phyloP scores from a whole-genome alignment of 2,329 filamentous ascomycete genomes.

The Paramyrothecium roridum region DNA sequence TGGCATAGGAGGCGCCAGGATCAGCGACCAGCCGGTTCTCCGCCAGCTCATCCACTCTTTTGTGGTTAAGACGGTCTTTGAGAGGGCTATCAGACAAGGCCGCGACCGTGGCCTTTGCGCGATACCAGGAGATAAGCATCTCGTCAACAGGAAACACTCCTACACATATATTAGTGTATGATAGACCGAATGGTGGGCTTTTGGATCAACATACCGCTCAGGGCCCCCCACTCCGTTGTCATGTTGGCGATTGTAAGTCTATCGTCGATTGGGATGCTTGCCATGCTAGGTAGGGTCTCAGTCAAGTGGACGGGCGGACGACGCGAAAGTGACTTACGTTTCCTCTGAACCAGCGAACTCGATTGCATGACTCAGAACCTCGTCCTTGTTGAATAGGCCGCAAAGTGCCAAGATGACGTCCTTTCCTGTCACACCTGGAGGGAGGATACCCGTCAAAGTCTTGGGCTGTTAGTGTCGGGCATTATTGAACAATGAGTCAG shows the following conservation, averaged over 20 bases:
- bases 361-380: slow-evolving; percentile 87
- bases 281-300: no score
- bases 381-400: slow-evolving; percentile 79
- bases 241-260: slow-evolving; percentile 65
- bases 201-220: slow-evolving; percentile 32
- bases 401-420: slow-evolving; percentile 91
- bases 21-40: slow-evolving; percentile 65
- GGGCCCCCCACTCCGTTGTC: slow-evolving; percentile 77
- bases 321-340: slow-evolving; percentile 48
- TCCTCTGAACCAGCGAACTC: slow-evolving; percentile 82
- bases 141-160: slow-evolving; percentile 71
- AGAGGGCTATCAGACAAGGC: slow-evolving; percentile 55
- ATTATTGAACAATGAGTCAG: no score
- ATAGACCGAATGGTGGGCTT: background rate
- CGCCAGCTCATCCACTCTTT: slow-evolving; percentile 69
- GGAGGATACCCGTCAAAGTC: slow-evolving; percentile 64
- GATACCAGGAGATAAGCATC: slow-evolving; percentile 69
- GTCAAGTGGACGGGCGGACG: no score
- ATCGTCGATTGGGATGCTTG: background rate
- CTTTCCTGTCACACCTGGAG: slow-evolving; percentile 80
- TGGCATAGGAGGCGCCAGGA: slow-evolving; percentile 75
- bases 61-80: slow-evolving; percentile 65
- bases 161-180: slow-evolving; percentile 1
- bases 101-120: slow-evolving; percentile 70
- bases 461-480: no score